Conservation (phyloP, 2,329 filamentous ascomycete genomes). For the Pyrenophora seminiperda region DNA sequence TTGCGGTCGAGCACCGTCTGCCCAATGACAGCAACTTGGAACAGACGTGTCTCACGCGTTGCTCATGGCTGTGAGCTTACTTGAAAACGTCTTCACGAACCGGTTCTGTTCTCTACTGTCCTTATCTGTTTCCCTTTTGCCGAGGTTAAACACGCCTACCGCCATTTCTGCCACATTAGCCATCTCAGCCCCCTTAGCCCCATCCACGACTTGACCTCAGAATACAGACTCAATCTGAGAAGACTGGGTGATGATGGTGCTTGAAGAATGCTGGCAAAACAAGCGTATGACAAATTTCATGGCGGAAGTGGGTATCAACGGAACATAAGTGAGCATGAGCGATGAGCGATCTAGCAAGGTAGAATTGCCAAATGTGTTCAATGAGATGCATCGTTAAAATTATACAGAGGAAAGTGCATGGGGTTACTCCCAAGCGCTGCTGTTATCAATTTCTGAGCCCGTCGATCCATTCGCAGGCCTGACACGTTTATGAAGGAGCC, state of each 20-base stretch:
- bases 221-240: background rate
- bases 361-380: conserved; percentile 15
- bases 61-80: background rate
- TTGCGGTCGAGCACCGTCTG: conserved; percentile 8
- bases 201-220: background rate
- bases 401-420: conserved; percentile 4
- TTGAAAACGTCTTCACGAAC: background rate
- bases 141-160: conserved; percentile 3
- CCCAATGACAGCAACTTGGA: background rate
- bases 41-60: background rate
- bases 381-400: conserved; percentile 18
- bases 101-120: background rate
- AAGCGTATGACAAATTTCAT: conserved; percentile 4
- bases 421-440: conserved; percentile 20
- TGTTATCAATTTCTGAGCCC: conserved; percentile 26
- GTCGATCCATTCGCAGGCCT: conserved; percentile 32
- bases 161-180: background rate
- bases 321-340: conserved; percentile 6
- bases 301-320: conserved; percentile 17
- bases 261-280: background rate
- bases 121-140: conserved; percentile 1
- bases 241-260: background rate
- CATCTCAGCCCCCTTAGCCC: too few species aligned
- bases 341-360: conserved; percentile 12
- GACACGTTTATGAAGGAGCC: conserved; percentile 58